Conservation (phyloP, 2,329 filamentous ascomycete genomes). For the Blumeriella jaapii region DNA sequence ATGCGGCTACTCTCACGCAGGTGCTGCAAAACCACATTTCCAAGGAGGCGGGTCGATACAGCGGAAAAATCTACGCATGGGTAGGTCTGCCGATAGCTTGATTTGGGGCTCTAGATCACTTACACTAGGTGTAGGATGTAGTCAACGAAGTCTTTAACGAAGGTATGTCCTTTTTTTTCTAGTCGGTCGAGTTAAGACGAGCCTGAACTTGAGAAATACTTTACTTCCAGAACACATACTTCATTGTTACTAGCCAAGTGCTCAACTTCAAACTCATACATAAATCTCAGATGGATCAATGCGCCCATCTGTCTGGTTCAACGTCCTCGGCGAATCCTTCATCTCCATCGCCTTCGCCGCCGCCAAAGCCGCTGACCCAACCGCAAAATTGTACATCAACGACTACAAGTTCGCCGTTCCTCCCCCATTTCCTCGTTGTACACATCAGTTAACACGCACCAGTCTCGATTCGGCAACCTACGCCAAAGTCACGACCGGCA, state of each 20-base stretch:
- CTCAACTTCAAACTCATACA: neutral
- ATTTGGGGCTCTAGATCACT: neutral
- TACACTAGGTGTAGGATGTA: slow-evolving; percentile 33
- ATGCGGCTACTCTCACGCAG: slow-evolving; percentile 36
- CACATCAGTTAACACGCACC: neutral
- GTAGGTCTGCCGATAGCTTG: slow-evolving; percentile 6
- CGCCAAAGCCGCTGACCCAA: slow-evolving; percentile 53
- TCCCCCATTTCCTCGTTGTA: neutral
- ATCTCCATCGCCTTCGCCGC: slow-evolving; percentile 59
- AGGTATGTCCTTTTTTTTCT: too few relatives aligned
- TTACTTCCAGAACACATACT: too few relatives aligned
- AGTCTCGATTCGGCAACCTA: slow-evolving; percentile 31
- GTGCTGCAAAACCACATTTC: slow-evolving; percentile 50
- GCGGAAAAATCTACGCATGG: slow-evolving; percentile 51
- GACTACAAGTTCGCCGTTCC: slow-evolving; percentile 44
- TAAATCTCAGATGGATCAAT: neutral
- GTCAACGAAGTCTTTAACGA: slow-evolving; percentile 50
- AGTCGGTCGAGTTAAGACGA: too few relatives aligned
- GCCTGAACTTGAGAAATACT: too few relatives aligned
- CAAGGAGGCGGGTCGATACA: slow-evolving; percentile 45
- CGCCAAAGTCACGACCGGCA: slow-evolving; percentile 41
- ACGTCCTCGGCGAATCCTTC: slow-evolving; percentile 58
- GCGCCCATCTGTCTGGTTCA: slow-evolving; percentile 27
- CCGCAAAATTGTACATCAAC: slow-evolving; percentile 64
- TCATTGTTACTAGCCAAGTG: too few relatives aligned